Conservation (phyloP, 805 yeast species). For the Starmerella stigmatis region DNA sequence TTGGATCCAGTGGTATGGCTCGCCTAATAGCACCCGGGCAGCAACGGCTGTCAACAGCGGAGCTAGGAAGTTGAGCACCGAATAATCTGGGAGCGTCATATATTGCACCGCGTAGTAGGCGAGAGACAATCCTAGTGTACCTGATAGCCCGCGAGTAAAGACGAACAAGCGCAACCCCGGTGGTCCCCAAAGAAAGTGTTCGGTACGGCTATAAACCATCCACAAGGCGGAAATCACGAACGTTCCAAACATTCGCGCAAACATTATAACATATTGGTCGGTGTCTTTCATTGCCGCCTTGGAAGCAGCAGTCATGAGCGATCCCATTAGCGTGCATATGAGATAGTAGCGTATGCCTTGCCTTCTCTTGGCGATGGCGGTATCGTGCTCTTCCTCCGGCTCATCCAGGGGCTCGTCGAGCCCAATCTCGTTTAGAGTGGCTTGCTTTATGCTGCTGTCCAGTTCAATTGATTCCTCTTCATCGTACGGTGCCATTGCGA, state of each 20-base stretch:
- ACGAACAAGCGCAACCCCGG: conserved; percentile 44
- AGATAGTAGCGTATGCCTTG: conserved; percentile 12
- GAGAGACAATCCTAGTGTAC: conserved; percentile 71
- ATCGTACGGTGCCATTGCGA: too few relatives aligned
- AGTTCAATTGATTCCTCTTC: too few relatives aligned
- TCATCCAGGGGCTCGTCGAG: too few relatives aligned
- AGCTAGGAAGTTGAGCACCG: conserved; percentile 62
- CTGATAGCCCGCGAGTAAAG: conserved; percentile 53
- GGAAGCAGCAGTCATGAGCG: conserved; percentile 21
- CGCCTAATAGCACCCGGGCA: conserved; percentile 59
- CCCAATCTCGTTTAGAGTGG: too few relatives aligned
- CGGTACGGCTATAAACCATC: conserved; percentile 43
- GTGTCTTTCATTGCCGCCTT: conserved; percentile 13
- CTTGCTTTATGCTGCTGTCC: too few relatives aligned
- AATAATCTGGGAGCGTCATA: conserved; percentile 67
- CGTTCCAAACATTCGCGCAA: conserved; percentile 69
- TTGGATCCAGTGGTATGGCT: conserved; percentile 54
- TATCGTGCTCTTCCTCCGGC: too few relatives aligned
- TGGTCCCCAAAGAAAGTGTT: conserved; percentile 63
- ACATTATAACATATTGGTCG: conserved; percentile 37
- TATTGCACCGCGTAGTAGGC: conserved; percentile 64
- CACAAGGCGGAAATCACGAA: conserved; percentile 47
- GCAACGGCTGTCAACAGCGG: conserved; percentile 69
- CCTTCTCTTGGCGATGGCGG: too few relatives aligned
- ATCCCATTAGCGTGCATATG: conserved; percentile 12